Evolutionary conservation across 1,284 basidiomycete species (phyloP), one percentile per base, ranked within the genome.

Genomic region (Ustilago tritici): DNA sequence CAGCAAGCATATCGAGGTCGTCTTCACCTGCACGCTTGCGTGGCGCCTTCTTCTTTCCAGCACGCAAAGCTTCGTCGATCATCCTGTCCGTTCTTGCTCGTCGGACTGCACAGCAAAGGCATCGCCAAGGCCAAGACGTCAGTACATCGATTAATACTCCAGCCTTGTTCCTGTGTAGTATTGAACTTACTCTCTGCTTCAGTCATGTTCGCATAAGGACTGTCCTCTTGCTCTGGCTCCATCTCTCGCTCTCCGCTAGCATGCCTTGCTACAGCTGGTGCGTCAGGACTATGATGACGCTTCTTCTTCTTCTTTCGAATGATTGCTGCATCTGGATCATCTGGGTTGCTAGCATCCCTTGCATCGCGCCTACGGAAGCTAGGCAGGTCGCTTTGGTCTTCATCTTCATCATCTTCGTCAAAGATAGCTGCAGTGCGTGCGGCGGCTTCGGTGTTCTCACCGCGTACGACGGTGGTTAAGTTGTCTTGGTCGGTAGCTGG

Each of bases 1-100:
- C 96, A 17, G 95, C 94, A 79, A 93, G 92, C 43, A 91, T 89
- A 82, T 99, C 96, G 28, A 98, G 85, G 70, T 89, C 88, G 38
- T 79, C 78, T 60, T 79, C 78, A 10, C 78, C 78, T 2, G 78
- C 78, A 4, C 72, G 64, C 59, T 79, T 79, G 40, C 76, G 56
- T 4, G 78, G 75, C 9, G 75, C 76, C 47, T 78, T 77, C 71
- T 78, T 79, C 62, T 71, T 74, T 15, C 78, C 75, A 1, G 65
- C 67, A 1, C 63, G 57, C 23, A 78, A 52, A 15, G 78, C 78
- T 34, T 73, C 78, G 36, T 79, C 78, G 59, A 79, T 79, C 67
- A 77, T 69, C 23, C 62, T 38, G 34, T 73, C 75, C 9, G 72
- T 72, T 19, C 70, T 56, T 19, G 64, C 60, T 36, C 75, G 57